Conservation (phyloP, 2,329 filamentous ascomycete genomes). For the Aspergillus floridensis region DNA sequence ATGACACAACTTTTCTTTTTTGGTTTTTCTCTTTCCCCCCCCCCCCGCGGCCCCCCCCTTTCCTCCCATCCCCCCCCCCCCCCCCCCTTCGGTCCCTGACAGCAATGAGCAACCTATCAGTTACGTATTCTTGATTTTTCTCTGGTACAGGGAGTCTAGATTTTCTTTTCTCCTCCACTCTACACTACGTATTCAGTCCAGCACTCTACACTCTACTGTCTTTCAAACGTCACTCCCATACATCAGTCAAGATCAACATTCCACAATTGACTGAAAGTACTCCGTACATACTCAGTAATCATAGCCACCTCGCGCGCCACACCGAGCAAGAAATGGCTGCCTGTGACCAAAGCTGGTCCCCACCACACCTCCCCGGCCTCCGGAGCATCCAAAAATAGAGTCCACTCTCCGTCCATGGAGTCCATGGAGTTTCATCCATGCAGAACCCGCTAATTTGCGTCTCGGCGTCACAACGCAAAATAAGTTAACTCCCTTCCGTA, state of each 20-base stretch:
- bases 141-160: not conserved
- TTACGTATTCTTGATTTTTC: not conserved
- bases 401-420: not conserved
- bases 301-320: conserved; percentile 3
- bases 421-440: conserved; percentile 1
- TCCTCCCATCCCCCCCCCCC: no score
- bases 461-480: not conserved
- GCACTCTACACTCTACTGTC: not conserved
- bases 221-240: not conserved
- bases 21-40: no score
- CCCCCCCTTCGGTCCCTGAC: no score
- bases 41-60: no score
- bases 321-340: conserved; percentile 3
- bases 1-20: no score
- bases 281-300: not conserved
- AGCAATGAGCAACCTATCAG: not conserved
- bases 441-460: conserved; percentile 3
- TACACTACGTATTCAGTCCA: no score
- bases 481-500: no score
- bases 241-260: not conserved
- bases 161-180: not conserved
- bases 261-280: not conserved
- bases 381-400: conserved; percentile 8
- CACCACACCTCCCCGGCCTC: conserved; percentile 1
- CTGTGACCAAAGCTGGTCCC: conserved; percentile 5